These are phyloP conservation scores for Nelumbo lutea DNA, from an alignment of 164 flowering plant genomes.

Conservation along the genomic window DNA sequence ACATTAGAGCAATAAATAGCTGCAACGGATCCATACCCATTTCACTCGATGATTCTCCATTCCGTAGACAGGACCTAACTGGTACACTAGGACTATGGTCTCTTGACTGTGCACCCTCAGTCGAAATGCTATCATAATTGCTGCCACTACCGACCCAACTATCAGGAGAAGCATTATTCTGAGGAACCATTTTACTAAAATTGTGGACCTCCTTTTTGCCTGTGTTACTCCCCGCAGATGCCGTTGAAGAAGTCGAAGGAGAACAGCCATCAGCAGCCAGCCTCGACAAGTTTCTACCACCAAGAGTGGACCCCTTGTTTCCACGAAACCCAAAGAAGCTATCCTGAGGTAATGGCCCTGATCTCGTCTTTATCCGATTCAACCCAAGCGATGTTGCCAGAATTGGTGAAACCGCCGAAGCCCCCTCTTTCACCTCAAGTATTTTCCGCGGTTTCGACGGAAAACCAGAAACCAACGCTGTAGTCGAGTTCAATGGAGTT, in stretches of 20 bases:
- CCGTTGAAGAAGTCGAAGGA: slow-evolving; percentile 4
- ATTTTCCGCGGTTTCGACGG: slow-evolving; percentile 5
- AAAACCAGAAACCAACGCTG: slow-evolving; percentile 8
- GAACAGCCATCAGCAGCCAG: slow-evolving; percentile 11
- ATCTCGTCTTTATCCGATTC: slow-evolving; percentile 89
- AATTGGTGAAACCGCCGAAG: slow-evolving; percentile 55
- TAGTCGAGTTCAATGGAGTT: not conserved
- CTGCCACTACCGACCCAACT: slow-evolving; percentile 36
- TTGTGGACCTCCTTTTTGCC: slow-evolving; percentile 32
- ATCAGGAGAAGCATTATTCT: slow-evolving; percentile 18
- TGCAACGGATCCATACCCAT: slow-evolving; percentile 14
- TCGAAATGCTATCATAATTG: slow-evolving; percentile 44
- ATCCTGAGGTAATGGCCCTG: slow-evolving; percentile 97
- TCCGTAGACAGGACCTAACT: slow-evolving; percentile 36
- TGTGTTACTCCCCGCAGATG: slow-evolving; percentile 12
- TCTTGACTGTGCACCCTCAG: slow-evolving; percentile 44
- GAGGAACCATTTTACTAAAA: slow-evolving; percentile 19
- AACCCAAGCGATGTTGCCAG: slow-evolving; percentile 83
- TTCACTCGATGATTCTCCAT: slow-evolving; percentile 35
- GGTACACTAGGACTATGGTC: slow-evolving; percentile 53
- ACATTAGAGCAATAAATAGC: not conserved
- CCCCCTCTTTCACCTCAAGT: slow-evolving; percentile 23
- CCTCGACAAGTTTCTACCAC: slow-evolving; percentile 68
- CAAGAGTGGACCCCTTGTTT: slow-evolving; percentile 46
- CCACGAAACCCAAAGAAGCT: slow-evolving; percentile 63